Evolutionary conservation across 257 asterid genomes (phyloP), one percentile per base, ranked within the genome.

Genomic region (Scutellaria galericulata): DNA sequence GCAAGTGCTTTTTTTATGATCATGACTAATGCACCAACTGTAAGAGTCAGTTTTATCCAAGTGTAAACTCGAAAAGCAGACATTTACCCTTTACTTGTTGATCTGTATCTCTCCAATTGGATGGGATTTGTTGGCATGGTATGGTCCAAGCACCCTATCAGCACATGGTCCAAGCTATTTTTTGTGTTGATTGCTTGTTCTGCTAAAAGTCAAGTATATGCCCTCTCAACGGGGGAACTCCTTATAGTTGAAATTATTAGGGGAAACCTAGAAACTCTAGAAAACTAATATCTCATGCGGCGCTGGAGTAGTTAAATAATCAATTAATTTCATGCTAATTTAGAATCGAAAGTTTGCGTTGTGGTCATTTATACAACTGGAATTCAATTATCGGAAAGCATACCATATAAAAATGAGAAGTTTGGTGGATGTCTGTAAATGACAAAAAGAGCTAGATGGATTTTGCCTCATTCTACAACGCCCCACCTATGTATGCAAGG

Each of bases 321-420:
- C 71, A 63, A 64, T 50, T 70, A 76, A 57, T 61, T 58, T 48
- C 57, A 22, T 52, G 27, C 51, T 56, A 45, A 56, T 44, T 39
- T 73, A 68, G 42, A 75, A 56, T 47, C 12, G 73, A 54, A 51
- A 74, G 64, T 65, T 65, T 57, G 8, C 22, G 40, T 63, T 48
- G 82, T 80, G 85, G 83, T 45, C 60, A 62, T 45, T 53, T 68
- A 66, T 75, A 75, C 77, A 72, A 74, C 83, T 77, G 77, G 68
- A 65, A 69, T 31, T 15, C 7, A 74, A 42, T 73, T 63, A 54
- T 75, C 58, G 77, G 75, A 55, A 72, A 68, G 72, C 68, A 65
- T 78, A 47, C 69, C 40, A 66, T 35, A 46, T 14, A 12, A 14
- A 54, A 77, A 62, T 64, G 5, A 61, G 18, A 77, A 45, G 71